Base-by-base conservation (phyloP, 2,329 filamentous ascomycete species). In the Neonectria magnoliae region DNA sequence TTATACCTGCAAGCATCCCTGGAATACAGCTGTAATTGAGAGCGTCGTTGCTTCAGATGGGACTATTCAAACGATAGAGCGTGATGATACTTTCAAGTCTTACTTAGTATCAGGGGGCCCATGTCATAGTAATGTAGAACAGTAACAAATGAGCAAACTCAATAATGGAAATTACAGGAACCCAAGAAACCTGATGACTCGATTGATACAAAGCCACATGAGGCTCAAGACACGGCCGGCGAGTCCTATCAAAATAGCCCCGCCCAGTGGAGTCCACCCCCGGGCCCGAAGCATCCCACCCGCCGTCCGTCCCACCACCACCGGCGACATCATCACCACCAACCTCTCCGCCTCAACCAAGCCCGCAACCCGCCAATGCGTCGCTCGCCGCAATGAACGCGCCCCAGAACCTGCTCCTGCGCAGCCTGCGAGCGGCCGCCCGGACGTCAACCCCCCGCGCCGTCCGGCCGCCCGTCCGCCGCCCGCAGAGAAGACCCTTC, bases 331-430 rank as follows among this genome's bases (percentile, higher is more conserved):
- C 45, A 50, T 31, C 45, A 50, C 45, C 45, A 50, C 16, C 7
- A 10, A n/a, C 44, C 10, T 27, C 5, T 3, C n/a, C 25, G 25
- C 25, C 25, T 25, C 5, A 25, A 25, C 25, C 29, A 29, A 29
- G 2, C 29, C 29, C 29, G 29, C 29, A 29, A 9, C 27, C 25
- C 25, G 25, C 25, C 47, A 31, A 50, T 50, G 25, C 25, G 25
- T 57, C 50, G 38, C 36, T 52, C 54, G 36, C 50, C 59, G 67
- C 45, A 29, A 77, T 78, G 76, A 77, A 76, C 54, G 68, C 70
- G 58, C 44, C 76, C 29, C 67, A 64, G 11, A 65, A 59, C 51
- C 51, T 76, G n/a, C 61, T 76, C 50, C 73, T 73, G 61, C 71
- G 75, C 45, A 64, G 69, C 56, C 66, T 79, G 7, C 70, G 74